Percentiles rank a stretch among this genome's conserved stretches.
phyloP scores from a whole-genome alignment of 208 protist genomes.

The Blechomonas ayalai region DNA sequence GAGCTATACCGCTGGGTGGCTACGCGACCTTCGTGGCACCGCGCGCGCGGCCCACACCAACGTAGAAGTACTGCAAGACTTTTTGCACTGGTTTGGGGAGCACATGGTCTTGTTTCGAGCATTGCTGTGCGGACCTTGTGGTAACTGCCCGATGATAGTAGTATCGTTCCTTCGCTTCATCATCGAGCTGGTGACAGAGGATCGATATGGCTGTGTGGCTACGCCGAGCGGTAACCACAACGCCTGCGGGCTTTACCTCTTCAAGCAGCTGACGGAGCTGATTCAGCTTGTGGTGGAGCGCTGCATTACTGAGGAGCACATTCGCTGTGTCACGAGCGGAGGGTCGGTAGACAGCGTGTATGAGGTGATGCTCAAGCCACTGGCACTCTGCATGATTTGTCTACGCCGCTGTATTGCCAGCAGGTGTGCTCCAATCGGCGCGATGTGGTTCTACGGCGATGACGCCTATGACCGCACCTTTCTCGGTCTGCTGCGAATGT shows the following conservation, averaged over 20 bases:
- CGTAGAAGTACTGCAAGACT: constrained; percentile 36
- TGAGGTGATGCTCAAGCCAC: constrained; percentile 72
- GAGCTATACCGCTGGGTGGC: constrained; percentile 76
- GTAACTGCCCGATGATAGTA: constrained; percentile 52
- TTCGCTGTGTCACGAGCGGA: constrained; percentile 22
- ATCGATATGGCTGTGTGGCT: constrained; percentile 27
- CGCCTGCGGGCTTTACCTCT: constrained; percentile 63
- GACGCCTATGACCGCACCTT: constrained; percentile 73
- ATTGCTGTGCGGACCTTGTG: constrained; percentile 24
- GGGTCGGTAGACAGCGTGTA: constrained; percentile 27
- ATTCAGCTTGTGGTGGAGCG: constrained; percentile 56
- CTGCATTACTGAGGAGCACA: constrained; percentile 46
- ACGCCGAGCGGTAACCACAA: constrained; percentile 42
- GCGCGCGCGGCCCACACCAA: constrained; percentile 39
- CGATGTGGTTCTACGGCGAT: constrained; percentile 82
- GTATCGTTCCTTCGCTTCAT: constrained; percentile 67
- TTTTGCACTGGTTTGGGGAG: constrained; percentile 73
- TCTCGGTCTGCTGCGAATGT: constrained; percentile 55
- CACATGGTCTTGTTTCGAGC: constrained; percentile 30
- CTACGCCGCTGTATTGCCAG: constrained; percentile 51
- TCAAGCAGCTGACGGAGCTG: constrained; percentile 57
- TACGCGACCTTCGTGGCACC: constrained; percentile 74
- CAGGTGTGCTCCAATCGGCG: constrained; percentile 68
- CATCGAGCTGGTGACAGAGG: constrained; percentile 49
- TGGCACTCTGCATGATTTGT: constrained; percentile 55